A percentile compares a stretch with the other conserved stretches of the same genome.
Evolutionary conservation across 768 basidiomycete genomes (phyloP).

Genomic region (Tephrocybe sp.): DNA sequence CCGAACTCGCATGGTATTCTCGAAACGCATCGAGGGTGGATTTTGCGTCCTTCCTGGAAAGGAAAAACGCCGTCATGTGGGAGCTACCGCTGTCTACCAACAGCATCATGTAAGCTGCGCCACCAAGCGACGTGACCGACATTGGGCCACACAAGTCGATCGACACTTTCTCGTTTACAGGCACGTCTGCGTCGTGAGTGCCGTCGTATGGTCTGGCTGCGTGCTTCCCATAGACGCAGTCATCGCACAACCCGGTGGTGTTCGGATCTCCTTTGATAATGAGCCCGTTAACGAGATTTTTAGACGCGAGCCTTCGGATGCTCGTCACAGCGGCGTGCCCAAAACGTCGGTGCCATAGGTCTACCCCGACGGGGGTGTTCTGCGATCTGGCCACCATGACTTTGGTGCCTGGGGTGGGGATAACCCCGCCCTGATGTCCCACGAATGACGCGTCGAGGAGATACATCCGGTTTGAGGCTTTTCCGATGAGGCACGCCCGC

Average conservation of each 20-base stretch:
- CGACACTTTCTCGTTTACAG: conserved; percentile 3
- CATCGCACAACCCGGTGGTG: conserved; percentile 16
- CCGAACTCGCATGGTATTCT: neutral
- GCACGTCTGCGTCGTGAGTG: conserved; percentile 10
- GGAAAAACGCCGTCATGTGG: neutral
- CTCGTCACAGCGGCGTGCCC: conserved; percentile 15
- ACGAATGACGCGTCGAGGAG: neutral
- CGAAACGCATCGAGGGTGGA: neutral
- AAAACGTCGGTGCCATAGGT: conserved; percentile 25
- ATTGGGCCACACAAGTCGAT: conserved; percentile 27
- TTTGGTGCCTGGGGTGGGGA: neutral
- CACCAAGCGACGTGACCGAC: conserved; percentile 12
- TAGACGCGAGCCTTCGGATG: conserved; percentile 4
- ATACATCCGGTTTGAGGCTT: neutral
- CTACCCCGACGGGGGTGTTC: conserved; percentile 17
- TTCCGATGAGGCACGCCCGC: neutral
- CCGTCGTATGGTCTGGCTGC: conserved; percentile 20
- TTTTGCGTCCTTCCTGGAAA: neutral
- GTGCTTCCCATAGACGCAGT: conserved; percentile 27
- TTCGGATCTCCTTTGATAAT: conserved; percentile 7
- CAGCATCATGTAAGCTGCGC: conserved; percentile 22
- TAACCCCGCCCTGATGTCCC: too few species aligned
- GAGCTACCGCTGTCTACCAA: conserved; percentile 18
- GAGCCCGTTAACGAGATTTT: conserved; percentile 19
- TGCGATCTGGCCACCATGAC: conserved; percentile 14